Evolutionary conservation across 2,329 filamentous ascomycete species (phyloP).

Genomic region (Curvularia sp.): DNA sequence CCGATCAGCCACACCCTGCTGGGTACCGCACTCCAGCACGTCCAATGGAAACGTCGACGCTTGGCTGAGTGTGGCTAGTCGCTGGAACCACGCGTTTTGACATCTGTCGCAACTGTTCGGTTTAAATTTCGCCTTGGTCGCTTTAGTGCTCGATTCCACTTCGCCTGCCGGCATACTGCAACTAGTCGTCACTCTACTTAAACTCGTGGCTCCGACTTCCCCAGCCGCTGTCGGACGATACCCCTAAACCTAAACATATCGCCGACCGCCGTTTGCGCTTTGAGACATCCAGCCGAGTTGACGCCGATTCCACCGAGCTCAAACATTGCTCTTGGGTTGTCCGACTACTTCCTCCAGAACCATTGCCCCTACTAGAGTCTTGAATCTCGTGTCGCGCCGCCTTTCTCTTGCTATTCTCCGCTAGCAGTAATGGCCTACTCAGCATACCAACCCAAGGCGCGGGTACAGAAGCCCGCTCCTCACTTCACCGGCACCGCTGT

Average conservation of each 20-base stretch:
- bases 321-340: background rate
- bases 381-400: conserved; percentile 20
- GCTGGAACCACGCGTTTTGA: conserved; percentile 31
- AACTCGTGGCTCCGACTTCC: conserved; percentile 2
- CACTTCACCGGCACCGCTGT: conserved; percentile 49
- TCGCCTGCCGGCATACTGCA: conserved; percentile 9
- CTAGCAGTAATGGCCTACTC: conserved; percentile 41
- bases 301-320: conserved; percentile 8
- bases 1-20: conserved; percentile 2
- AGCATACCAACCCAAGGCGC: conserved; percentile 47
- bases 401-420: conserved; percentile 4
- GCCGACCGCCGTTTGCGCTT: conserved; percentile 5
- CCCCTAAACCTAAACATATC: conserved; percentile 2
- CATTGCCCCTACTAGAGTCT: background rate
- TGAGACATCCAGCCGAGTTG: conserved; percentile 3
- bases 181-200: conserved; percentile 6
- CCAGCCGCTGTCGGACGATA: conserved; percentile 8
- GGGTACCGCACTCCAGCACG: background rate
- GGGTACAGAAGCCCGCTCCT: conserved; percentile 51
- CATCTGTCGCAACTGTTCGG: conserved; percentile 43
- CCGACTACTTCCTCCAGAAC: background rate
- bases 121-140: conserved; percentile 16
- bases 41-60: conserved; percentile 11
- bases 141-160: conserved; percentile 16
- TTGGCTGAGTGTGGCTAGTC: conserved; percentile 29